These are phyloP conservation scores for Chalara sp. DNA, from an alignment of 2,329 filamentous ascomycete species.

Conservation along the genomic window DNA sequence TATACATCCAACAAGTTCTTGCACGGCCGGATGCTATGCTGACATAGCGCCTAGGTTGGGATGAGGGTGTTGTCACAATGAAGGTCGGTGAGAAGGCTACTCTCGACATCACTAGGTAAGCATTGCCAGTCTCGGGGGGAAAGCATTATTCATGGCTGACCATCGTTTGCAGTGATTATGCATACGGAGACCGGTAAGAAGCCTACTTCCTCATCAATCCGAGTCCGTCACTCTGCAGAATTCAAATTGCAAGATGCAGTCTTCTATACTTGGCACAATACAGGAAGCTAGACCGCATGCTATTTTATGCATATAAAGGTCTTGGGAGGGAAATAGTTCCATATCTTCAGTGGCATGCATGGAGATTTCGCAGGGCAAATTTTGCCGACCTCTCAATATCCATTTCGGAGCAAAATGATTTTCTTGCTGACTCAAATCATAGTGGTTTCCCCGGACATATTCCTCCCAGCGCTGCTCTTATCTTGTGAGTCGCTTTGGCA, in stretches of 20 bases:
- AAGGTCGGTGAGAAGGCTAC: constrained; percentile 84
- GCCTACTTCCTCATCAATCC: background rate
- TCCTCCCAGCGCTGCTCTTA: constrained; percentile 64
- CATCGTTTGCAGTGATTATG: constrained; percentile 46
- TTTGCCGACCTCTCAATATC: too few relatives aligned
- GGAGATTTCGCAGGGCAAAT: too few relatives aligned
- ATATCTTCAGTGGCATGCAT: too few relatives aligned
- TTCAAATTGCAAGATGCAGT: too few relatives aligned
- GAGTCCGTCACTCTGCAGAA: background rate
- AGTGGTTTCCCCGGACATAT: constrained; percentile 78
- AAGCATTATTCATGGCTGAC: too few relatives aligned
- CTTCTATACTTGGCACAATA: too few relatives aligned
- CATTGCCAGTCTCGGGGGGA: background rate
- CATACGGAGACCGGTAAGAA: constrained; percentile 54
- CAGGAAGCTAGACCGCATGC: too few relatives aligned
- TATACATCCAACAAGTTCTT: constrained; percentile 32
- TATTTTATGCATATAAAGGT: too few relatives aligned
- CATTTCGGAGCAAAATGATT: background rate
- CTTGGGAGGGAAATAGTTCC: too few relatives aligned
- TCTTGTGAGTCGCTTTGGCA: constrained; percentile 62
- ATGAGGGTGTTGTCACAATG: constrained; percentile 81
- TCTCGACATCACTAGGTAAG: constrained; percentile 73
- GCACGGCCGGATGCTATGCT: constrained; percentile 6
- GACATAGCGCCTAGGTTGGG: constrained; percentile 55
- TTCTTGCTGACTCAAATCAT: constrained; percentile 5